Evolutionary conservation across 2,329 filamentous ascomycete species (phyloP), one percentile per base, ranked within the genome.

Genomic region (Pyricularia sp.): DNA sequence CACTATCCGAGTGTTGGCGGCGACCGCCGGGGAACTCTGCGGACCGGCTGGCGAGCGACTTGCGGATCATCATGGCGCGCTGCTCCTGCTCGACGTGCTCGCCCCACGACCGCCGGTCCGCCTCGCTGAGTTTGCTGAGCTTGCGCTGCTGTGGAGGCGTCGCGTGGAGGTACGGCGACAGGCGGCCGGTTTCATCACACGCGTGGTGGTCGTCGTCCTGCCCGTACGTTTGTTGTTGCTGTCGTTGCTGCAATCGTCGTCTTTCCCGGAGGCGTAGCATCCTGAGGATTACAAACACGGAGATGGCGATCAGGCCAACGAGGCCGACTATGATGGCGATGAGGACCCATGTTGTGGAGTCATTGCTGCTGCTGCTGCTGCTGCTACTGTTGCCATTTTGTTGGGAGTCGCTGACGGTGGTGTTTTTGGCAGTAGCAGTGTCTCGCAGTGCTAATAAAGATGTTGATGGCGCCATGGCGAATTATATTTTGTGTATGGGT

Each of bases 1-100:
- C 14, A 68, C 71, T 64, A 59, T 69, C 12, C 68, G 69, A 26
- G 65, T 42, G 33, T 63, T 42, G 33, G 69, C 68, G 66, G 28
- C 26, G 55, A 36, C 33, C 33, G 31, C 58, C 17, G n/a, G 31
- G n/a, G 20, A 59, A 58, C 9, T 25, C 55, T 10, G 23, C 55
- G 70, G 75, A 76, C 65, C 76, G 73, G 30, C 70, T 74, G 33
- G 75, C 74, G 1, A 83, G 73, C 2, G 81, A 82, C 72, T 83
- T 83, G 67, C 78, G 77, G 69, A 83, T 83, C 72, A 83, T 81
- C 64, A 74, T 75, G 33, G 73, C 72, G 14, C 81, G 75, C 70
- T 81, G 77, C 30, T 74, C 69, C 70, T 83, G 81, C 59, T 79
- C 76, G 59, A 28, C 59, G 26, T 50, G 20, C 42, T 50, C 42